Evolutionary conservation across 176 grass and related monocot genomes (phyloP).

Genomic region (Carex cristatella): DNA sequence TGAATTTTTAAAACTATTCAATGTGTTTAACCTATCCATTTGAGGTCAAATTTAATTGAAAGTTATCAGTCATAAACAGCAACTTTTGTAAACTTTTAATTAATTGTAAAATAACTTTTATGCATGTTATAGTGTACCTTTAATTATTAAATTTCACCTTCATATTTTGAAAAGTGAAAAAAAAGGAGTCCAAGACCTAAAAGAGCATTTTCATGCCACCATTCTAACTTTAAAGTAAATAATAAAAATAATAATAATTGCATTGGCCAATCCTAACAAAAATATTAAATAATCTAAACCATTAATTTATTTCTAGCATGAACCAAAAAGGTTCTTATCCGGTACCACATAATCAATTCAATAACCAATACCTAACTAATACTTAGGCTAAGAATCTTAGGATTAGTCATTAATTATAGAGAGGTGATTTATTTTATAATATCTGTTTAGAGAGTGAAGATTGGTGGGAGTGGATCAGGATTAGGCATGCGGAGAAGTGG

Average conservation of each 20-base stretch:
- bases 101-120: not conserved
- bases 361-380: constrained; percentile 7
- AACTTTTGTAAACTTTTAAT: not conserved
- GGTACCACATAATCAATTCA: not conserved
- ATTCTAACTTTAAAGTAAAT: not conserved
- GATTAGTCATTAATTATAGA: not conserved
- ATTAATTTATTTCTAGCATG: not conserved
- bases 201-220: not conserved
- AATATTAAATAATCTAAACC: not conserved
- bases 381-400: not conserved
- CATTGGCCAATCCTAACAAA: not conserved
- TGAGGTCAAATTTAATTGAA: not conserved
- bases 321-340: not conserved
- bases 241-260: not conserved
- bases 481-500: not conserved
- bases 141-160: not conserved
- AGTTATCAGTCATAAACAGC: not conserved
- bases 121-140: not conserved
- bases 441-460: not conserved
- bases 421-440: not conserved
- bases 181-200: not conserved
- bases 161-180: not conserved
- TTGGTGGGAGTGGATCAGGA: not conserved
- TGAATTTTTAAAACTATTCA: too few species aligned
- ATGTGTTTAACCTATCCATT: not conserved